phyloP scores from a whole-genome alignment of 2,329 filamentous ascomycete species.

The Botrytis fragariae region DNA sequence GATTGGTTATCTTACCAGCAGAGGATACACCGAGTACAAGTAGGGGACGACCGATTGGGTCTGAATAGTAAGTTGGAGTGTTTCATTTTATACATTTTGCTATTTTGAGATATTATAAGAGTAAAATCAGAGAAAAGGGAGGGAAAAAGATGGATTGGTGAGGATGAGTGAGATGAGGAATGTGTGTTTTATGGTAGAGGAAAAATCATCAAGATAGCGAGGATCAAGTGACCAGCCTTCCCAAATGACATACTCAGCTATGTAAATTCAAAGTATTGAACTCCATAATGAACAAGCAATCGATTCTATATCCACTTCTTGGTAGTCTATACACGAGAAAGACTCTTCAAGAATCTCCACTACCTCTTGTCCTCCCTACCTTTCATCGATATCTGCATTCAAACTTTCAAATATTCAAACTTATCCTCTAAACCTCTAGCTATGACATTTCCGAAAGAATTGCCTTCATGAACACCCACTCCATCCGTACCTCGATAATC shows the following conservation, averaged over 20 bases:
- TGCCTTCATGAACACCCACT: slow-evolving; percentile 82
- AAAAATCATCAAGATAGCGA: background rate
- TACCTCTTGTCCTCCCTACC: background rate
- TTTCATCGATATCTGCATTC: no score
- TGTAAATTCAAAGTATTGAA: background rate
- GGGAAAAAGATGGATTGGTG: background rate
- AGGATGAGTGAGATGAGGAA: background rate
- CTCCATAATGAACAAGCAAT: background rate
- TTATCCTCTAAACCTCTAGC: background rate
- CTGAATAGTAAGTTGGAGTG: slow-evolving; percentile 63
- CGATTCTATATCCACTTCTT: background rate
- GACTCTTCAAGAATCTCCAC: background rate
- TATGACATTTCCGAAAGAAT: slow-evolving; percentile 72
- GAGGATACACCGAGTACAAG: slow-evolving; percentile 55
- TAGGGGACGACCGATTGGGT: slow-evolving; percentile 77
- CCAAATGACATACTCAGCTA: background rate
- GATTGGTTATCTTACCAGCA: slow-evolving; percentile 64
- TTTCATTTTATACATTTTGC: background rate
- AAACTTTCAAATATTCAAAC: no score
- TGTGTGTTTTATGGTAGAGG: background rate
- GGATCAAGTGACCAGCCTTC: background rate
- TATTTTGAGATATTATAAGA: background rate
- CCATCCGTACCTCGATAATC: slow-evolving; percentile 78
- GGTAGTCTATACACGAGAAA: background rate
- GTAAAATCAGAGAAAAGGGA: no score